Evolutionary conservation across 2,329 filamentous ascomycete species (phyloP).

Genomic region (Monilinia fructicola): DNA sequence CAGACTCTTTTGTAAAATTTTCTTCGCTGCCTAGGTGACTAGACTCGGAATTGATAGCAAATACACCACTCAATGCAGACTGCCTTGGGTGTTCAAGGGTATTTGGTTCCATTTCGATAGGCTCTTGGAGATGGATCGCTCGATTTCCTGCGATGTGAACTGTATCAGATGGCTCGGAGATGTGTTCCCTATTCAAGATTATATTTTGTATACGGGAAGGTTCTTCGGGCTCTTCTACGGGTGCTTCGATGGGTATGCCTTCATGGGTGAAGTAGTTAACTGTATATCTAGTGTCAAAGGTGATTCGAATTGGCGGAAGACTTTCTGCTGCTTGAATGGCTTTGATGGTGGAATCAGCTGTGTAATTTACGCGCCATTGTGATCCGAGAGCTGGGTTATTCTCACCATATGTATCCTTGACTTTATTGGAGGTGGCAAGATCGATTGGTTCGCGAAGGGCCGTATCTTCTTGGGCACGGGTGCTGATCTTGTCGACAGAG

Average conservation of each 20-base stretch:
- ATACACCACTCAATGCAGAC: conserved; percentile 38
- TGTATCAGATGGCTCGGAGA: background rate
- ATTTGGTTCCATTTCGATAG: conserved; percentile 1
- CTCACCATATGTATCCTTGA: background rate
- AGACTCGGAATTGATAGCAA: conserved; percentile 40
- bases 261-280: conserved; percentile 7
- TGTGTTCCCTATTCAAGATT: conserved; percentile 5
- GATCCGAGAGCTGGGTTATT: background rate
- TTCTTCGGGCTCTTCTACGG: background rate
- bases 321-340: background rate
- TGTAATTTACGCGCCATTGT: background rate
- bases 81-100: background rate
- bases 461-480: background rate
- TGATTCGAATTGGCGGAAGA: background rate
- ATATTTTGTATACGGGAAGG: background rate
- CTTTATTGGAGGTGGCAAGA: conserved; percentile 34
- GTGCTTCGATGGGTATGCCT: background rate
- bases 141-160: background rate
- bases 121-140: background rate
- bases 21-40: background rate
- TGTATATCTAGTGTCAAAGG: conserved; percentile 18
- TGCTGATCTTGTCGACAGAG: conserved; percentile 28
- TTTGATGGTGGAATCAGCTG: background rate
- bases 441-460: conserved; percentile 26
- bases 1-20: background rate